Percentiles rank a stretch among this genome's conserved stretches.
These are phyloP conservation scores for Monilinia laxa DNA, from an alignment of 2,329 filamentous ascomycete genomes.

Conservation along the genomic window DNA sequence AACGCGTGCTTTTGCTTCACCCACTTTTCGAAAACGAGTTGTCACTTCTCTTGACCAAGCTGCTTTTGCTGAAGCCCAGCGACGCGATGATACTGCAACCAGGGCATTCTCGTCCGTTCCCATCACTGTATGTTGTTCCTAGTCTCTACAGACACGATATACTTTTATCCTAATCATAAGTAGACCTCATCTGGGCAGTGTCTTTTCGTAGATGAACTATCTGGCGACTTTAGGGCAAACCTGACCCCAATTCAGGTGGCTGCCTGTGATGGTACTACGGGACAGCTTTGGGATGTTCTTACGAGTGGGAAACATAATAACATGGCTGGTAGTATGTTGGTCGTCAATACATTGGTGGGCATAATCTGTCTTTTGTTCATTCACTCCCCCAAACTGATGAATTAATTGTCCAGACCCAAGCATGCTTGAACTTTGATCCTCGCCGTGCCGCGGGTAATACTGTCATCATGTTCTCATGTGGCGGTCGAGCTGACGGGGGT, in stretches of 20 bases:
- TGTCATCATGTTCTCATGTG: slow-evolving; percentile 51
- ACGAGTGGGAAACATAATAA: slow-evolving; percentile 53
- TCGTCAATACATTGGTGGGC: slow-evolving; percentile 53
- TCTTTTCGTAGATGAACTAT: slow-evolving; percentile 47
- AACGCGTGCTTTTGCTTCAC: slow-evolving; percentile 12
- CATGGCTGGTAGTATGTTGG: slow-evolving; percentile 45
- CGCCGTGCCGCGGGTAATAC: slow-evolving; percentile 52
- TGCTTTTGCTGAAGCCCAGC: slow-evolving; percentile 47
- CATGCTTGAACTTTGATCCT: slow-evolving; percentile 59
- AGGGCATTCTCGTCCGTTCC: slow-evolving; percentile 44
- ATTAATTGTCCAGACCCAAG: slow-evolving; percentile 46
- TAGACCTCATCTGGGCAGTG: slow-evolving; percentile 43
- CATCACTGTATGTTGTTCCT: slow-evolving; percentile 42
- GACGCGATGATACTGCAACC: slow-evolving; percentile 45
- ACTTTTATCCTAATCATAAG: not conserved
- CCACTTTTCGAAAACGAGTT: not conserved
- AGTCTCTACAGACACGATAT: not conserved
- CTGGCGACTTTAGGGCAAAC: slow-evolving; percentile 49
- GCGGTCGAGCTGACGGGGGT: slow-evolving; percentile 24
- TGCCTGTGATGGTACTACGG: slow-evolving; percentile 43
- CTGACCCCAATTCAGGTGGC: slow-evolving; percentile 46
- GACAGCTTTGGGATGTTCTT: slow-evolving; percentile 48
- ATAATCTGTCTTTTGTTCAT: not conserved
- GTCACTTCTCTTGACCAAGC: slow-evolving; percentile 20
- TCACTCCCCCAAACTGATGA: not conserved